Evolutionary conservation across 2,329 filamentous ascomycete genomes (phyloP).

Genomic region (Paecilomyces variotii): DNA sequence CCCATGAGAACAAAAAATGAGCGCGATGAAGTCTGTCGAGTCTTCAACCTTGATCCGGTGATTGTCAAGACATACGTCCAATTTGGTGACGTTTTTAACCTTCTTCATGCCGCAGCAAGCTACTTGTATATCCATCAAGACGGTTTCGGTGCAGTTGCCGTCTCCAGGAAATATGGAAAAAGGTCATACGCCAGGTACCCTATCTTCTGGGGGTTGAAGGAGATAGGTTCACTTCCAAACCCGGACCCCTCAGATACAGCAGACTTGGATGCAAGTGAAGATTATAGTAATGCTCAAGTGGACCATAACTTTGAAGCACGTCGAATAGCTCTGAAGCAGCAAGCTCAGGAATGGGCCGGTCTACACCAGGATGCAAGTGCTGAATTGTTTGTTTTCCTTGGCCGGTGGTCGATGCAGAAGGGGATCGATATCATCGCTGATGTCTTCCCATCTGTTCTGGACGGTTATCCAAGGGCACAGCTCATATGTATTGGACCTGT

Average conservation of each 20-base stretch:
- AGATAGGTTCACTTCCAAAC: conserved; percentile 53
- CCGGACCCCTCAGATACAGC: conserved; percentile 54
- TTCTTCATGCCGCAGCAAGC: conserved; percentile 53
- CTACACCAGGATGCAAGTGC: conserved; percentile 50
- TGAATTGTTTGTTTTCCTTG: conserved; percentile 58
- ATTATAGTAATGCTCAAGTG: conserved; percentile 38
- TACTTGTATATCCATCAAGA: conserved; percentile 55
- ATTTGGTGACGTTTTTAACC: conserved; percentile 57
- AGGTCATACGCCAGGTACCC: conserved; percentile 54
- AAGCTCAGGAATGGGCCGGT: conserved; percentile 56
- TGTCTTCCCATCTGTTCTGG: conserved; percentile 53
- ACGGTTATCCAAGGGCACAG: conserved; percentile 48
- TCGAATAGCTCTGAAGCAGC: conserved; percentile 43
- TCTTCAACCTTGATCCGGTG: conserved; percentile 49
- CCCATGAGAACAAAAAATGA: conserved; percentile 52
- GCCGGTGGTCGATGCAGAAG: conserved; percentile 57
- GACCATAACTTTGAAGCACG: conserved; percentile 45
- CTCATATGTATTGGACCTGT: conserved; percentile 53
- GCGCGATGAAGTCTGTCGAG: conserved; percentile 49
- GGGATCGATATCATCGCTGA: conserved; percentile 57
- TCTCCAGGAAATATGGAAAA: conserved; percentile 56
- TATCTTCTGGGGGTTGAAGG: conserved; percentile 55
- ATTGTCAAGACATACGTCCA: conserved; percentile 51
- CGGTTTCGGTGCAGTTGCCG: conserved; percentile 55
- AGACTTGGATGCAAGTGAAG: conserved; percentile 44